These are phyloP conservation scores for Peronospora farinosa DNA, from an alignment of 352 stramenopile genomes.

Conservation along the genomic window DNA sequence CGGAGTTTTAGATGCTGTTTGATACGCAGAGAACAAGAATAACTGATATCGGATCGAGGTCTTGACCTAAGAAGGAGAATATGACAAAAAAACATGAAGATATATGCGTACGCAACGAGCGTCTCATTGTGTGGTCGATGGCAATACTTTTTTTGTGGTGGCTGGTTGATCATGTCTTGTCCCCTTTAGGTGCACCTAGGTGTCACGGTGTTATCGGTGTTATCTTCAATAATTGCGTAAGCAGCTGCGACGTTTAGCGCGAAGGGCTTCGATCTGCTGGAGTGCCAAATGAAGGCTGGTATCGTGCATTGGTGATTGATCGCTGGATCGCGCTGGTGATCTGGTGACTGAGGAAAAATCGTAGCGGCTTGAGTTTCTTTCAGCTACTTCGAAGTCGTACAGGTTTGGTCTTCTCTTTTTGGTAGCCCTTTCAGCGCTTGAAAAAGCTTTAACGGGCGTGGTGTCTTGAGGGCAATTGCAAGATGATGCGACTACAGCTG, in stretches of 20 bases:
- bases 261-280: constrained; percentile 35
- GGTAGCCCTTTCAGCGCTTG: neutral
- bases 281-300: constrained; percentile 30
- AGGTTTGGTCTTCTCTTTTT: constrained; percentile 20
- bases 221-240: constrained; percentile 5
- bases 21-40: constrained; percentile 11
- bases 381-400: neutral
- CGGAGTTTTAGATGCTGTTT: constrained; percentile 21
- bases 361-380: neutral
- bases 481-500: constrained; percentile 16
- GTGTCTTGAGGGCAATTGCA: constrained; percentile 16
- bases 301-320: constrained; percentile 7
- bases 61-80: constrained; percentile 2
- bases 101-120: constrained; percentile 16
- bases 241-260: constrained; percentile 38
- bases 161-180: constrained; percentile 2
- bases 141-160: neutral
- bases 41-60: constrained; percentile 15
- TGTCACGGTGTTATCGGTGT: neutral
- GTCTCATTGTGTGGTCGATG: constrained; percentile 15
- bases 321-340: neutral
- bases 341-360: neutral
- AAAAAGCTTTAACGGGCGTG: neutral
- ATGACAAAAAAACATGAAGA: constrained; percentile 29
- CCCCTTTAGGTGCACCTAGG: constrained; percentile 13